Evolutionary conservation across 2,329 filamentous ascomycete genomes (phyloP).

Genomic region (Gnomoniopsis smithogilvyi): DNA sequence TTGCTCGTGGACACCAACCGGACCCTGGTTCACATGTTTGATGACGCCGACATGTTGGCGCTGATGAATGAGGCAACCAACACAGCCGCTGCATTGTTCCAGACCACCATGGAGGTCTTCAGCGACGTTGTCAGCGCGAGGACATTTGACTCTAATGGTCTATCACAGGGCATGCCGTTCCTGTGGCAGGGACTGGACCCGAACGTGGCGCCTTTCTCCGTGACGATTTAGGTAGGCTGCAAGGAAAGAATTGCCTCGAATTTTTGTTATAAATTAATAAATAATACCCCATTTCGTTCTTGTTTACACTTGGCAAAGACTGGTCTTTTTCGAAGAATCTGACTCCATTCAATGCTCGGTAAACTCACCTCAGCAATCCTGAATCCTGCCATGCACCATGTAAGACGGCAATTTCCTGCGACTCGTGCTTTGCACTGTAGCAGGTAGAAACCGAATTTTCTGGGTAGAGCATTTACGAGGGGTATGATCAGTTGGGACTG

Average conservation of each 20-base stretch:
- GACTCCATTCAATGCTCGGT: no score
- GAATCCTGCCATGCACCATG: no score
- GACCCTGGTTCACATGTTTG: slow-evolving; percentile 39
- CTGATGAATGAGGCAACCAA: slow-evolving; percentile 29
- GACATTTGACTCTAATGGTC: slow-evolving; percentile 38
- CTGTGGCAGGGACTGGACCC: slow-evolving; percentile 30
- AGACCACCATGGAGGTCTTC: slow-evolving; percentile 32
- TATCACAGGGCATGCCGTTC: slow-evolving; percentile 46
- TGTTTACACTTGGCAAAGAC: no score
- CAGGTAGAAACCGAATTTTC: no score
- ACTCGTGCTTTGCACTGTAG: no score
- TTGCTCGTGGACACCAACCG: slow-evolving; percentile 31
- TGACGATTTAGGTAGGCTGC: slow-evolving; percentile 15
- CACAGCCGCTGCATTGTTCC: slow-evolving; percentile 33
- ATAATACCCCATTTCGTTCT: neutral
- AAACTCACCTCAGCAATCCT: no score
- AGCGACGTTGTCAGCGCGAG: slow-evolving; percentile 34
- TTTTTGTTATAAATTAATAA: neutral
- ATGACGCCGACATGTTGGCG: slow-evolving; percentile 30
- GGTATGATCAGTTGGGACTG: no score
- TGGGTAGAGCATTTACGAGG: no score
- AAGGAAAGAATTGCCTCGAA: neutral
- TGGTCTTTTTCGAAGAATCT: no score
- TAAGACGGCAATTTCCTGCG: no score
- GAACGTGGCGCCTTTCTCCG: slow-evolving; percentile 19